phyloP scores from a whole-genome alignment of 106 monocot genomes.

The Dioscorea alata region DNA sequence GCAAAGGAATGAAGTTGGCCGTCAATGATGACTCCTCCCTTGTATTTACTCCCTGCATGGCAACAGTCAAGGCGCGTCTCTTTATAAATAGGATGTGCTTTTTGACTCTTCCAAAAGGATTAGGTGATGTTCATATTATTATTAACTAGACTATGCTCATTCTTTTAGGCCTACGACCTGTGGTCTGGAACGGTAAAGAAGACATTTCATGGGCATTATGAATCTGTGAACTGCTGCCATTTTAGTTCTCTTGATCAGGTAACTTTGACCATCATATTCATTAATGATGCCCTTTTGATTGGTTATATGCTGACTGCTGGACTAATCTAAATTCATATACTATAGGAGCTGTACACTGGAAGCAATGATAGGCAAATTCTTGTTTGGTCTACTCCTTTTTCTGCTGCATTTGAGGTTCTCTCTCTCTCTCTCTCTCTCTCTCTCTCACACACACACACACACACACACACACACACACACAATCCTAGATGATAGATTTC shows the following conservation, averaged over 20 bases:
- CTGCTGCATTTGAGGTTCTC: slow-evolving; percentile 18
- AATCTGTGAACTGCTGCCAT: slow-evolving; percentile 75
- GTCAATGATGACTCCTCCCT: slow-evolving; percentile 57
- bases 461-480: too few relatives aligned
- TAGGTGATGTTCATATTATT: not conserved
- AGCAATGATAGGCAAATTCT: slow-evolving; percentile 90
- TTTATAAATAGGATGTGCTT: not conserved
- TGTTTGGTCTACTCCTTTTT: slow-evolving; percentile 66
- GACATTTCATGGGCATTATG: slow-evolving; percentile 80
- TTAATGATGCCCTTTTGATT: not conserved
- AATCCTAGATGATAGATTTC: too few relatives aligned
- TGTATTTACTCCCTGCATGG: slow-evolving; percentile 91
- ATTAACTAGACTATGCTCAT: not conserved
- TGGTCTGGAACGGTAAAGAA: slow-evolving; percentile 60
- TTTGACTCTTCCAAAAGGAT: slow-evolving; percentile 3
- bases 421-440: not conserved
- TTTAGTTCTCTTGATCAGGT: slow-evolving; percentile 77
- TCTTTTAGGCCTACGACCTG: slow-evolving; percentile 67
- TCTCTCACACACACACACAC: not conserved
- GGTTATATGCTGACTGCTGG: not conserved
- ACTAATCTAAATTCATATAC: slow-evolving; percentile 1
- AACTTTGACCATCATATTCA: not conserved
- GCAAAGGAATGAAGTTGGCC: slow-evolving; percentile 65
- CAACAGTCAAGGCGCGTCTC: slow-evolving; percentile 51
- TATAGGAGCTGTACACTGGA: slow-evolving; percentile 91